Percentiles rank a stretch among this genome's conserved stretches.
Conservation (phyloP, 1,284 basidiomycete genomes). For the Boletus semigastroideus region DNA sequence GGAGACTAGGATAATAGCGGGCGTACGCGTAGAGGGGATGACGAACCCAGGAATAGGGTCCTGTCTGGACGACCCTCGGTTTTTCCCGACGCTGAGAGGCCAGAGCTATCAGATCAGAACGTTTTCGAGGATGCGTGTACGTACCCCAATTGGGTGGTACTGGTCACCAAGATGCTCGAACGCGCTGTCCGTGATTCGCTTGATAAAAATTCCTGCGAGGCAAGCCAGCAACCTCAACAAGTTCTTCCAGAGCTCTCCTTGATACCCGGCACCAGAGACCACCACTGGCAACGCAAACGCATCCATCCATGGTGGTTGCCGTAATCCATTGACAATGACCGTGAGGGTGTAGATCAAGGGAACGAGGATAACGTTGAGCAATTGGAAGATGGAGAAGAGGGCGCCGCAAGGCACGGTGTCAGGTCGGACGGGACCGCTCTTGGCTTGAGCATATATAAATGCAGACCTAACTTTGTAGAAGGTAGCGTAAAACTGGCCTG, state of each 20-base stretch:
- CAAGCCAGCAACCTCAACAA: conserved; percentile 14
- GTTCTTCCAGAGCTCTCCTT: neutral
- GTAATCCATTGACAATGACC: conserved; percentile 14
- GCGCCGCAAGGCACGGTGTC: conserved; percentile 10
- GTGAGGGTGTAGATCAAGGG: conserved; percentile 19
- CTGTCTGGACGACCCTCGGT: conserved; percentile 31
- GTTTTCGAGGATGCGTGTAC: neutral
- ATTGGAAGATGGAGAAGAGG: conserved; percentile 23
- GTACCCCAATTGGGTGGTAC: conserved; percentile 18
- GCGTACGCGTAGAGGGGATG: conserved; percentile 31
- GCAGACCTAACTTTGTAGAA: neutral
- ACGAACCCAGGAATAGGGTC: conserved; percentile 33
- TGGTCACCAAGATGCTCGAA: conserved; percentile 13
- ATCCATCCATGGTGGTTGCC: conserved; percentile 30
- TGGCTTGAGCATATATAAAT: conserved; percentile 9
- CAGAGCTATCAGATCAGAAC: too few species aligned
- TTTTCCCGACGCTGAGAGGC: conserved; percentile 31
- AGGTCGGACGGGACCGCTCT: conserved; percentile 20
- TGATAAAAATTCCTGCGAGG: neutral
- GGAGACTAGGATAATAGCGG: neutral
- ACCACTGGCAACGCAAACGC: conserved; percentile 2
- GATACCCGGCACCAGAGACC: neutral
- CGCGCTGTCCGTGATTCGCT: neutral
- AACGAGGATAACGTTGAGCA: neutral
- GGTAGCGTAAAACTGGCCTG: neutral